Evolutionary conservation across 164 flowering plant species (phyloP), one percentile per base, ranked within the genome.

Genomic region (grape (Vitis vinifera)): DNA sequence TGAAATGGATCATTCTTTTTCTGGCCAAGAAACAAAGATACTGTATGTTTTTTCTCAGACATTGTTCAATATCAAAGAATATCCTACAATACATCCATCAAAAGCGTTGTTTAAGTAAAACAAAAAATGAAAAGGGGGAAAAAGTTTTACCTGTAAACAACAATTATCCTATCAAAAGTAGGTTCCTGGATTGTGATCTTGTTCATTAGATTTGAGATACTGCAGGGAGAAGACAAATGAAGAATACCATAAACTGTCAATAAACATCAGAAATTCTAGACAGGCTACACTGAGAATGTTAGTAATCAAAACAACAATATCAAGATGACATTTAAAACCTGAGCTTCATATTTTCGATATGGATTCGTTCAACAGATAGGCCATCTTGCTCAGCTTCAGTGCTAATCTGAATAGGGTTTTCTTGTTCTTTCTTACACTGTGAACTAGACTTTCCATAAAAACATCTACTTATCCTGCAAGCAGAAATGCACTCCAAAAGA

Each of bases 111-210:
- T 37, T 37, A 6, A 6, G 44, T 37, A 37, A 37, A 37, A 37
- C 44, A 37, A 23, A 23, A 23, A 23, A 23, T 1, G 27, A 23
- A 23, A 23, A 23, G 44, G 44, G 44, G 4, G 44, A 6, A 6
- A 6, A 6, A 37, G 44, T 37, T 3, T 37, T 37, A 92, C 98
- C 99, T 89, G 88, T 95, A 95, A 63, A 95, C 84, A 70, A 93
- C 99, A 69, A 93, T 91, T n/a, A 93, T 91, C 82, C 97, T 83
- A 69, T 95, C 97, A 78, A 95, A 93, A 16, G 99, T 95, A 23
- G 99, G 99, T 77, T 95, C 99, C 74, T 93, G 96, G 66, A 93
- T 88, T 17, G 90, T 91, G 73, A 79, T 82, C 83, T 90, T 87
- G 76, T 85, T 75, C 64, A 81, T 61, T 77, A 95, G 69, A 75